Evolutionary conservation across 768 basidiomycete genomes (phyloP).

Genomic region (Trametes sanguinea): DNA sequence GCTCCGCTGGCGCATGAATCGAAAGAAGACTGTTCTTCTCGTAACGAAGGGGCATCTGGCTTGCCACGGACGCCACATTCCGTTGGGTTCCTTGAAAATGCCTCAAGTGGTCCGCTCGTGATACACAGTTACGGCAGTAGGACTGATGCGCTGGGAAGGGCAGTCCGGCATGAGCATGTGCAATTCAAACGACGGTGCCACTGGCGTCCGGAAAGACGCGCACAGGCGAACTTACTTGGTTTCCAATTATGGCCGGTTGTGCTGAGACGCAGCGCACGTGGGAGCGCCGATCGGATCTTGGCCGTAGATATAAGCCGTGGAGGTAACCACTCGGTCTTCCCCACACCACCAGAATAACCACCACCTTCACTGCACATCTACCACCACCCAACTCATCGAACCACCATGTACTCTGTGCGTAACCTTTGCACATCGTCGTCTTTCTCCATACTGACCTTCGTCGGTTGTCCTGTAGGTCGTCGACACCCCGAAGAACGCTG

Average conservation of each 20-base stretch:
- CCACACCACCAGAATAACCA: slow-evolving; percentile 13
- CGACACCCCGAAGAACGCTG: slow-evolving; percentile 42
- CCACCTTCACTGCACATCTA: slow-evolving; percentile 6
- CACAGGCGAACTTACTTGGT: slow-evolving; percentile 14
- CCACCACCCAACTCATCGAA: slow-evolving; percentile 3
- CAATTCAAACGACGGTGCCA: not conserved
- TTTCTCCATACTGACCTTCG: not conserved
- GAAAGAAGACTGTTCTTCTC: not conserved
- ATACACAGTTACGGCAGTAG: slow-evolving; percentile 12
- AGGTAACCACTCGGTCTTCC: not conserved
- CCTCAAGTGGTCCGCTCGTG: not conserved
- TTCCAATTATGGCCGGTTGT: slow-evolving; percentile 6
- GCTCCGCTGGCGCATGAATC: not conserved
- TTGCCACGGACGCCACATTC: slow-evolving; percentile 2
- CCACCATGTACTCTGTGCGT: slow-evolving; percentile 26
- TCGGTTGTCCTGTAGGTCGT: slow-evolving; percentile 17
- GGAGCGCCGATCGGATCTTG: slow-evolving; percentile 8
- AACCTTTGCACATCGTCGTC: not conserved
- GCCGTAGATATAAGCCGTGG: slow-evolving; percentile 20
- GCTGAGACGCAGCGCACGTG: slow-evolving; percentile 8
- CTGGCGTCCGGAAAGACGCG: slow-evolving; percentile 16
- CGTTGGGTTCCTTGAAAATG: not conserved
- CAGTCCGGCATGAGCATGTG: slow-evolving; percentile 3
- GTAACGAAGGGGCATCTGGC: not conserved
- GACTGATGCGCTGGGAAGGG: slow-evolving; percentile 3